A percentile compares a stretch with the other conserved stretches of the same genome.
Evolutionary conservation across 2,329 filamentous ascomycete species (phyloP).

Genomic region (Dothistroma pini): DNA sequence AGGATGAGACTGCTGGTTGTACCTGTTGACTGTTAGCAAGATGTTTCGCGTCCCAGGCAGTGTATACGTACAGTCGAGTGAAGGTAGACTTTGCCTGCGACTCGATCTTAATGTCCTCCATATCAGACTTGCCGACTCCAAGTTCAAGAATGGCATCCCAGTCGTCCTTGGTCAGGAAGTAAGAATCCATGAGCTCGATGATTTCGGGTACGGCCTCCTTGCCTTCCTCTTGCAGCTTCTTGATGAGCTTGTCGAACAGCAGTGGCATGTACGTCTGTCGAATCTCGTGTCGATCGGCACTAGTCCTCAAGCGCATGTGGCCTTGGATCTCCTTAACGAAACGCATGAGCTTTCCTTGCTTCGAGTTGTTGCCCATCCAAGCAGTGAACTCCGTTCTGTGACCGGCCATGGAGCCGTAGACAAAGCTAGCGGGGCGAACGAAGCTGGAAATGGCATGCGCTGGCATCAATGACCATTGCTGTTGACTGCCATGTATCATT

Average conservation of each 20-base stretch:
- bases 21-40: slow-evolving; percentile 49
- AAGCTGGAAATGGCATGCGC: slow-evolving; percentile 94
- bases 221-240: slow-evolving; percentile 70
- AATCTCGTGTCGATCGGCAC: slow-evolving; percentile 88
- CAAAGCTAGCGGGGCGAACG: slow-evolving; percentile 82
- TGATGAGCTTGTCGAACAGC: slow-evolving; percentile 77
- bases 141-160: slow-evolving; percentile 91
- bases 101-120: slow-evolving; percentile 73
- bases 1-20: slow-evolving; percentile 82
- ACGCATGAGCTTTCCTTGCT: slow-evolving; percentile 68
- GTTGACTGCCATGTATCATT: slow-evolving; percentile 97
- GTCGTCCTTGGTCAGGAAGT: slow-evolving; percentile 91
- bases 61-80: slow-evolving; percentile 70
- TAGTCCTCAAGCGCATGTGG: slow-evolving; percentile 89
- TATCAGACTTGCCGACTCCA: slow-evolving; percentile 78
- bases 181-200: slow-evolving; percentile 95
- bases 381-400: slow-evolving; percentile 72
- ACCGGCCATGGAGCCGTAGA: slow-evolving; percentile 68
- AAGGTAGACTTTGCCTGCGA: slow-evolving; percentile 84
- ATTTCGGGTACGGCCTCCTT: slow-evolving; percentile 77
- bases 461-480: slow-evolving; percentile 98
- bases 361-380: slow-evolving; percentile 96
- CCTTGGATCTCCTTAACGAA: slow-evolving; percentile 91
- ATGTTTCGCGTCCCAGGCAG: not conserved
- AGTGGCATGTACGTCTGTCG: slow-evolving; percentile 90